A percentile compares a stretch with the other conserved stretches of the same genome.
These are phyloP conservation scores for Ilex aquifolium DNA, from an alignment of 257 asterid species.

Conservation along the genomic window DNA sequence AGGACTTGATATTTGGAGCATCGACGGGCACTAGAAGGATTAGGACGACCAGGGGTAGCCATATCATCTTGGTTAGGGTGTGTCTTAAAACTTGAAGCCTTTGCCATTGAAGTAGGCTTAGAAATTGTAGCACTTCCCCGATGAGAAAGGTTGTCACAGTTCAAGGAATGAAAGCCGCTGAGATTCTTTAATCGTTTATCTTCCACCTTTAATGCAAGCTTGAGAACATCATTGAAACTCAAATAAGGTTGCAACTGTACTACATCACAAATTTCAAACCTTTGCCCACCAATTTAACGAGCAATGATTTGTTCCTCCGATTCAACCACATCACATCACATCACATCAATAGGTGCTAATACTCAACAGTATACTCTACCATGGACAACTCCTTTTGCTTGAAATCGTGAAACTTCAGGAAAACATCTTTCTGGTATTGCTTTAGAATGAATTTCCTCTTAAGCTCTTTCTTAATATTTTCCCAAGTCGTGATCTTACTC, in stretches of 20 bases:
- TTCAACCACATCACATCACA: background rate
- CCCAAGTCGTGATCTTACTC: background rate
- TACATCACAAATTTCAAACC: background rate
- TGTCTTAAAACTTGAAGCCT: background rate
- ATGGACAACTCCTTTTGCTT: background rate
- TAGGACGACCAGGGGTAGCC: no score
- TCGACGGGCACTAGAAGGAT: background rate
- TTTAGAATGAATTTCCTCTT: background rate
- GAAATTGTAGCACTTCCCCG: background rate
- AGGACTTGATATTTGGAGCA: background rate
- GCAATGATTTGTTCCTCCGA: slow-evolving; percentile 6
- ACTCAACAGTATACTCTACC: background rate
- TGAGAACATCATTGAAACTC: slow-evolving; percentile 9
- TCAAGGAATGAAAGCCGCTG: no score
- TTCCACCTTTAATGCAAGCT: slow-evolving; percentile 8
- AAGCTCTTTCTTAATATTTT: slow-evolving; percentile 1
- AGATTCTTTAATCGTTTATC: background rate
- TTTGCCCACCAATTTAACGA: background rate
- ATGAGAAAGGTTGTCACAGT: no score
- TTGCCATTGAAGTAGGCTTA: background rate
- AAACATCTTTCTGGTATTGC: slow-evolving; percentile 4
- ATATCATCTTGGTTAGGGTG: background rate
- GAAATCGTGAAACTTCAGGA: slow-evolving; percentile 7
- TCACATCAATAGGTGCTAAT: background rate
- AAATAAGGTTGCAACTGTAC: slow-evolving; percentile 8